A percentile compares a stretch with the other conserved stretches of the same genome.
Evolutionary conservation across 352 stramenopile genomes (phyloP).

Genomic region (Globisporangium rhizosaccharum): DNA sequence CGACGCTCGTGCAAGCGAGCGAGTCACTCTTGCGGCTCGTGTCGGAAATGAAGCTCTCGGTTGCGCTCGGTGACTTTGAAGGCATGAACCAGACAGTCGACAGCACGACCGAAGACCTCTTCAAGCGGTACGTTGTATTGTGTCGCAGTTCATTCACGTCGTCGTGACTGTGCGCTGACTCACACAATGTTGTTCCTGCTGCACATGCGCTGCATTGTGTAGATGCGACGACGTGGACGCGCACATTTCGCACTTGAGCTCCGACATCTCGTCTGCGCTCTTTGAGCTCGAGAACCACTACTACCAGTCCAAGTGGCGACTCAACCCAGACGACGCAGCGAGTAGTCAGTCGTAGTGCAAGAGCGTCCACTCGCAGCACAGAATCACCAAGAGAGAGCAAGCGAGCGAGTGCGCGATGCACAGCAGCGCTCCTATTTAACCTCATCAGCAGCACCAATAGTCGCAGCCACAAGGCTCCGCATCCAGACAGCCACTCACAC

Average conservation of each 20-base stretch:
- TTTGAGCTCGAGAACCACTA: conserved; percentile 83
- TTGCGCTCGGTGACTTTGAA: conserved; percentile 78
- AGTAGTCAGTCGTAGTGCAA: background rate
- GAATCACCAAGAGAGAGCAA: too few species aligned
- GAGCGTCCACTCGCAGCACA: background rate
- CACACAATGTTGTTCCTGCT: background rate
- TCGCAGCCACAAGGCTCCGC: too few species aligned
- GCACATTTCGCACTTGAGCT: conserved; percentile 70
- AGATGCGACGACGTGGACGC: conserved; percentile 79
- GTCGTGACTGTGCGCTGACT: background rate
- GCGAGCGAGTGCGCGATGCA: background rate
- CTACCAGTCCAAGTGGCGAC: conserved; percentile 78
- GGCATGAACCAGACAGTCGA: conserved; percentile 85
- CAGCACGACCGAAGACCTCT: conserved; percentile 56
- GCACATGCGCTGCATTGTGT: background rate
- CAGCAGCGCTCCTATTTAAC: too few species aligned
- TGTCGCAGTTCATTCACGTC: background rate
- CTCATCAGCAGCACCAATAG: too few species aligned
- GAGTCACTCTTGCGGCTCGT: conserved; percentile 79
- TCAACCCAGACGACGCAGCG: conserved; percentile 14
- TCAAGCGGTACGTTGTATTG: conserved; percentile 37
- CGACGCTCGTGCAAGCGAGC: conserved; percentile 71
- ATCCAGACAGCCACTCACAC: too few species aligned
- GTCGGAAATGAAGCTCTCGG: conserved; percentile 76
- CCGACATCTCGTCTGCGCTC: conserved; percentile 71